Evolutionary conservation across 176 grass and related monocot genomes (phyloP).

Genomic region (Oryza longistaminata): DNA sequence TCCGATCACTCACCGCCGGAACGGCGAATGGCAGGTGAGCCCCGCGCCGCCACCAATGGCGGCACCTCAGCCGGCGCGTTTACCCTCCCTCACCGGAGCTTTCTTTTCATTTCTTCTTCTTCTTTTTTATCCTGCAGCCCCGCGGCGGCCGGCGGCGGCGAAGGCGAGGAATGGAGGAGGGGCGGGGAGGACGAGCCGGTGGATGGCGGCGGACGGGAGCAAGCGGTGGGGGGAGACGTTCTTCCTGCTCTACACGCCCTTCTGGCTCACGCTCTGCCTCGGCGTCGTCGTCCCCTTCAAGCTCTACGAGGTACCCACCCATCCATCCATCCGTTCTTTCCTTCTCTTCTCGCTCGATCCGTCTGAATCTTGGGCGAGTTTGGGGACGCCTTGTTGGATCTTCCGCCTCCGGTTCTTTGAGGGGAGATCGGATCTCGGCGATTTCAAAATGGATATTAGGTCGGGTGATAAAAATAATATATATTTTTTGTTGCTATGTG

Average conservation of each 20-base stretch:
- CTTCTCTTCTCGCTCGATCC: background rate
- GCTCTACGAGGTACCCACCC: constrained; percentile 70
- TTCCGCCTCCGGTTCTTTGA: background rate
- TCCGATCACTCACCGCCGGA: background rate
- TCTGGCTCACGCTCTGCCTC: constrained; percentile 90
- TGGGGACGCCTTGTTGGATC: background rate
- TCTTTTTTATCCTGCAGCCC: constrained; percentile 6
- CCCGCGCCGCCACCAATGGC: background rate
- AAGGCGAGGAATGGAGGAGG: constrained; percentile 7
- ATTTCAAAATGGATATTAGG: background rate
- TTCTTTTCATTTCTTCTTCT: background rate
- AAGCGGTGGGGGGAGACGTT: constrained; percentile 94
- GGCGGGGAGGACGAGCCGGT: constrained; percentile 34
- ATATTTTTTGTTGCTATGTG: constrained; percentile 10
- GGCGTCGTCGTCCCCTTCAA: constrained; percentile 86
- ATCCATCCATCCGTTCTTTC: background rate
- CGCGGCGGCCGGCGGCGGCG: background rate
- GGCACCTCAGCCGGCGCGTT: background rate
- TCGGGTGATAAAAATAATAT: background rate
- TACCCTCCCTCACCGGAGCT: constrained; percentile 1
- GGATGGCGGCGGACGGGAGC: constrained; percentile 72
- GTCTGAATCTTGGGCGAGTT: background rate
- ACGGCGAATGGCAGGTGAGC: constrained; percentile 43
- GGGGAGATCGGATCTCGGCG: constrained; percentile 14
- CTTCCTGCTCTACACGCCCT: constrained; percentile 93